Conservation (phyloP, 495 filamentous ascomycete species). For the Jackrogersella minutella region DNA sequence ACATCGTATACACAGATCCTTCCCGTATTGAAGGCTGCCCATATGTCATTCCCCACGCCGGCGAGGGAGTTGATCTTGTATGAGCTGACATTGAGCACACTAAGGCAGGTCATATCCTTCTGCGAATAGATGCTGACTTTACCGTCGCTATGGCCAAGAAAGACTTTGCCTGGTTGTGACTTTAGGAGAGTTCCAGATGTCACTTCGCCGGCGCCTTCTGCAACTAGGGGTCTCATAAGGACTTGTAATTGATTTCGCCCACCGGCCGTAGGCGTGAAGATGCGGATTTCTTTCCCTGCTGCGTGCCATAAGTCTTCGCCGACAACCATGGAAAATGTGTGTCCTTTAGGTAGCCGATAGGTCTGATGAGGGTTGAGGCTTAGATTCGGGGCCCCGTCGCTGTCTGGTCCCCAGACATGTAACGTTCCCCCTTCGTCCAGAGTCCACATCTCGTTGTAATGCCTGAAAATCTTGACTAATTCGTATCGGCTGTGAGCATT, state of each 20-base stretch:
- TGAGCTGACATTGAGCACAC: constrained; percentile 81
- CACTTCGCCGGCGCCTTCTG: constrained; percentile 79
- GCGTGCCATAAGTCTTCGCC: constrained; percentile 87
- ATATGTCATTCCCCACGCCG: constrained; percentile 84
- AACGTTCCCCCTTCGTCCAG: constrained; percentile 90
- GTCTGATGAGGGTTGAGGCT: constrained; percentile 68
- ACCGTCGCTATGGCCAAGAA: constrained; percentile 91
- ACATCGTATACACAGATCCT: constrained; percentile 95
- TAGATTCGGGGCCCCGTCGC: constrained; percentile 75
- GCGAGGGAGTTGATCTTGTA: constrained; percentile 94
- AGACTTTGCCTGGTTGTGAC: constrained; percentile 79
- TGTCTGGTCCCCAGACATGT: constrained; percentile 85
- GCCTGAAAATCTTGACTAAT: constrained; percentile 84
- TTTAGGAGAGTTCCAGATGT: constrained; percentile 81
- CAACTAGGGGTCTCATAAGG: constrained; percentile 69
- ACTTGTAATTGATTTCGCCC: constrained; percentile 73
- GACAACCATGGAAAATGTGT: constrained; percentile 85
- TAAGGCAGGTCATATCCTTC: constrained; percentile 74
- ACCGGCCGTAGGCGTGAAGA: constrained; percentile 80
- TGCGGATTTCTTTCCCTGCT: constrained; percentile 82
- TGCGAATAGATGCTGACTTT: constrained; percentile 92
- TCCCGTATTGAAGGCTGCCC: constrained; percentile 96
- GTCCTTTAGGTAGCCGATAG: constrained; percentile 78
- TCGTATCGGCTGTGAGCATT: constrained; percentile 82
- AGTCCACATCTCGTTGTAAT: constrained; percentile 92